Conservation (phyloP, 805 yeast species). For the Yarrowia deformans region DNA sequence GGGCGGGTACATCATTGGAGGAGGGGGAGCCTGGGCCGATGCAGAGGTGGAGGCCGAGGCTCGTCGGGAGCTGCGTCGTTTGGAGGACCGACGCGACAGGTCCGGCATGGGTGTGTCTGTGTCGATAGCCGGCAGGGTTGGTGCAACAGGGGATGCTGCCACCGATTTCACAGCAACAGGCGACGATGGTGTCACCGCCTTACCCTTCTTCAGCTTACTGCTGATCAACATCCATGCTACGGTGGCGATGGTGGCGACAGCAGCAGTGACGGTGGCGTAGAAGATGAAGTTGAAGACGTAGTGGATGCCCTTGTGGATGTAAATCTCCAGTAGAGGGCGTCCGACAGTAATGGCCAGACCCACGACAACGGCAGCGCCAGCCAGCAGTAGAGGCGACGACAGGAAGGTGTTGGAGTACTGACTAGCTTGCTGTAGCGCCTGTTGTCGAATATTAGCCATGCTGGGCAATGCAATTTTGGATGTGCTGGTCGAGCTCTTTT, state of each 20-base stretch:
- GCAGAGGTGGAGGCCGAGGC: slow-evolving; percentile 17
- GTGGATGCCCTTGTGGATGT: slow-evolving; percentile 33
- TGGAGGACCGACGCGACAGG: slow-evolving; percentile 8
- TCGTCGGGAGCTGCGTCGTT: slow-evolving; percentile 12
- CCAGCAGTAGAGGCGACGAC: slow-evolving; percentile 18
- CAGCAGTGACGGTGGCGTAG: slow-evolving; percentile 19
- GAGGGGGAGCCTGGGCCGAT: slow-evolving; percentile 2
- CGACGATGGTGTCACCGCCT: too few species aligned
- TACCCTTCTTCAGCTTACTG: background rate
- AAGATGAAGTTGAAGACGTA: slow-evolving; percentile 27
- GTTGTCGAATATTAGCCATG: background rate
- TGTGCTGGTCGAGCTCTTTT: too few species aligned
- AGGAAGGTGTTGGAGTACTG: slow-evolving; percentile 16
- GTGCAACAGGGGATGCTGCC: too few species aligned
- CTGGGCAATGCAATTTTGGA: background rate
- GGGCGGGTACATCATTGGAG: slow-evolving; percentile 33
- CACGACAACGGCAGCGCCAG: slow-evolving; percentile 3
- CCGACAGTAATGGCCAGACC: slow-evolving; percentile 16
- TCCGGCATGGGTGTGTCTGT: background rate
- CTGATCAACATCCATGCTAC: background rate
- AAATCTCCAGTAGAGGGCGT: slow-evolving; percentile 12
- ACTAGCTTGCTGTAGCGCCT: background rate
- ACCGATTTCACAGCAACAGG: too few species aligned
- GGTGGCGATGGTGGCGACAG: background rate
- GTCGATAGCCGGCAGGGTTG: too few species aligned